phyloP scores from a whole-genome alignment of 495 filamentous ascomycete genomes.

The Pyrenula aspistea region DNA sequence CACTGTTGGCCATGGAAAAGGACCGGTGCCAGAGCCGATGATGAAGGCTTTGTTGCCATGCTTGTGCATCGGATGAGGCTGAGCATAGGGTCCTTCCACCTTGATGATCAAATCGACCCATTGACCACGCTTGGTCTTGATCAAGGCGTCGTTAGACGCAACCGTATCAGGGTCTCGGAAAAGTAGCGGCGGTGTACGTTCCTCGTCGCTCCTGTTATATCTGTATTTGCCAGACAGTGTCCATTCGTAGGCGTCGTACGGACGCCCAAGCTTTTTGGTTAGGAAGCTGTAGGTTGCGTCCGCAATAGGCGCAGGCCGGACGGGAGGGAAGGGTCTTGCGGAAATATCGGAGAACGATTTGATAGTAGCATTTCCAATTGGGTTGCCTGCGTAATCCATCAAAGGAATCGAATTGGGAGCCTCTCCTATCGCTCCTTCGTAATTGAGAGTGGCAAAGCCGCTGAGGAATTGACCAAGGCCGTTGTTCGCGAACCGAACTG shows the following conservation, averaged over 20 bases:
- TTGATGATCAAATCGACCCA: constrained; percentile 47
- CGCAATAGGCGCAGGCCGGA: constrained; percentile 22
- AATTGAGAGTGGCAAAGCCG: constrained; percentile 20
- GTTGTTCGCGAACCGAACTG: constrained; percentile 22
- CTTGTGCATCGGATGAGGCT: constrained; percentile 49
- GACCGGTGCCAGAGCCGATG: constrained; percentile 36
- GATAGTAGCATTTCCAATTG: constrained; percentile 19
- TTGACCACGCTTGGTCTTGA: constrained; percentile 31
- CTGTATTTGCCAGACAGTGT: constrained; percentile 25
- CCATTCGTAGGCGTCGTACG: constrained; percentile 32
- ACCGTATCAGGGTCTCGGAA: constrained; percentile 26
- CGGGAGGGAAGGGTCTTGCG: constrained; percentile 28
- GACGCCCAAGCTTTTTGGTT: constrained; percentile 24
- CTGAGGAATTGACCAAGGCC: constrained; percentile 24
- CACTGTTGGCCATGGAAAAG: constrained; percentile 37
- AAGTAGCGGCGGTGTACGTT: constrained; percentile 25
- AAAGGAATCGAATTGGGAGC: constrained; percentile 16
- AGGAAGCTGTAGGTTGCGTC: constrained; percentile 19
- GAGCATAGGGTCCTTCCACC: constrained; percentile 18
- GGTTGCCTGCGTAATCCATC: constrained; percentile 24
- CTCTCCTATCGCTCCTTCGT: constrained; percentile 13
- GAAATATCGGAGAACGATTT: constrained; percentile 17
- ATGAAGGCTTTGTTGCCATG: constrained; percentile 48
- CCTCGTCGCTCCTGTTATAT: constrained; percentile 14
- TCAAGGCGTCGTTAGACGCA: constrained; percentile 22